phyloP scores from a whole-genome alignment of 495 filamentous ascomycete genomes.

The Xylaria cubensis region DNA sequence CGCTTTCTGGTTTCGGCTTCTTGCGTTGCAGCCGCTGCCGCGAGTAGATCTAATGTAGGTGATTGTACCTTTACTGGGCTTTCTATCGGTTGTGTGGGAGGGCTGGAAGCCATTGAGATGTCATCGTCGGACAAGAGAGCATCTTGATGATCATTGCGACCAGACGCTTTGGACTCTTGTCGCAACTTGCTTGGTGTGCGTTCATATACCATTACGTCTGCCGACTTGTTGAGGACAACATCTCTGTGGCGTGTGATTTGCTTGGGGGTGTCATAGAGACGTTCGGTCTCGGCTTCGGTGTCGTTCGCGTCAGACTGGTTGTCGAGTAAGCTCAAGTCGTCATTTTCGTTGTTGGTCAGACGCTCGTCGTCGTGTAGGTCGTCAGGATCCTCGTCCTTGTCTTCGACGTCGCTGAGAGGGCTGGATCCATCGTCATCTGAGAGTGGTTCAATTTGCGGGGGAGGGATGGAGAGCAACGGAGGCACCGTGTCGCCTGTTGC shows the following conservation, averaged over 20 bases:
- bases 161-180: conserved; percentile 42
- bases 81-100: conserved; percentile 36
- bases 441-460: conserved; percentile 48
- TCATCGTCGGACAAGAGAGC: conserved; percentile 54
- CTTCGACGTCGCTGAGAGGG: conserved; percentile 93
- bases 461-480: conserved; percentile 53
- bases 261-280: conserved; percentile 89
- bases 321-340: conserved; percentile 54
- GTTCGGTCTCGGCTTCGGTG: conserved; percentile 98
- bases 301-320: conserved; percentile 71
- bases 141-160: conserved; percentile 47
- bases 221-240: conserved; percentile 60
- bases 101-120: conserved; percentile 42
- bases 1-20: conserved; percentile 58
- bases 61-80: conserved; percentile 31
- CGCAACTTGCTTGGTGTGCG: conserved; percentile 74
- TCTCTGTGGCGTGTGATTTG: conserved; percentile 67
- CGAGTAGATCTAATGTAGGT: conserved; percentile 36
- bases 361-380: conserved; percentile 51
- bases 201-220: conserved; percentile 52
- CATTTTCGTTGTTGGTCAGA: conserved; percentile 55
- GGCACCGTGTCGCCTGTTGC: conserved; percentile 54
- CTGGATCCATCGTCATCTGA: conserved; percentile 55
- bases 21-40: conserved; percentile 35
- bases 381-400: conserved; percentile 61